Conservation (phyloP, 441 rosid genomes). For the Populus trichocarpa region DNA sequence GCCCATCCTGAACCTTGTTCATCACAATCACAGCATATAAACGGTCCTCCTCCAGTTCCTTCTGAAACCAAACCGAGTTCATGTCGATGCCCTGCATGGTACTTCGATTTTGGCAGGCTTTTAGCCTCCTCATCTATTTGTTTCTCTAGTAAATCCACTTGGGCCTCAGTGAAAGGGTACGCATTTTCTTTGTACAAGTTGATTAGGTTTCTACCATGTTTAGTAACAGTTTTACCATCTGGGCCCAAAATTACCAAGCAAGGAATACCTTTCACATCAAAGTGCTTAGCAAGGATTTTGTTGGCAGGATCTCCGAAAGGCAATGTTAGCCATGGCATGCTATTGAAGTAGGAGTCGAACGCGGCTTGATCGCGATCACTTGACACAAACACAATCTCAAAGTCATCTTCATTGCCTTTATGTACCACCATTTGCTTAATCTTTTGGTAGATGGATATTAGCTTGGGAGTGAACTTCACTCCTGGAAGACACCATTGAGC, state of each 20-base stretch:
- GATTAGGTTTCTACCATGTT: slow-evolving; percentile 41
- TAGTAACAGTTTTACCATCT: slow-evolving; percentile 55
- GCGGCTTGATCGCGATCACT: slow-evolving; percentile 36
- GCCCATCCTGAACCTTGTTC: slow-evolving; percentile 69
- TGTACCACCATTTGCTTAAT: slow-evolving; percentile 30
- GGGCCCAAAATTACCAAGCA: slow-evolving; percentile 53
- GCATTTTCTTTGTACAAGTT: slow-evolving; percentile 50
- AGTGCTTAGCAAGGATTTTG: slow-evolving; percentile 35
- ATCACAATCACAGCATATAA: slow-evolving; percentile 62
- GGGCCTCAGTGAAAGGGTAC: slow-evolving; percentile 51
- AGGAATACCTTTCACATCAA: slow-evolving; percentile 53
- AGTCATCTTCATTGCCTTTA: slow-evolving; percentile 23
- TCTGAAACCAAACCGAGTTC: slow-evolving; percentile 55
- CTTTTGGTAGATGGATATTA: slow-evolving; percentile 45
- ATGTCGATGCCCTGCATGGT: slow-evolving; percentile 46
- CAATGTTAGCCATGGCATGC: slow-evolving; percentile 58
- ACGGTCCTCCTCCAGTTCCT: slow-evolving; percentile 56
- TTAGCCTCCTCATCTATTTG: slow-evolving; percentile 51
- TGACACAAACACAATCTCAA: slow-evolving; percentile 50
- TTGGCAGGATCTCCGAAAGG: slow-evolving; percentile 43
- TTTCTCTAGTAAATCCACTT: slow-evolving; percentile 33
- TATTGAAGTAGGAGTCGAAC: slow-evolving; percentile 33
- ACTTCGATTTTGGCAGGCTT: slow-evolving; percentile 34
- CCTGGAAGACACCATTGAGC: slow-evolving; percentile 59
- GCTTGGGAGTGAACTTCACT: slow-evolving; percentile 44